A percentile compares a stretch with the other conserved stretches of the same genome.
Conservation (phyloP, 148 eudicot genomes). For the Drosera capensis region DNA sequence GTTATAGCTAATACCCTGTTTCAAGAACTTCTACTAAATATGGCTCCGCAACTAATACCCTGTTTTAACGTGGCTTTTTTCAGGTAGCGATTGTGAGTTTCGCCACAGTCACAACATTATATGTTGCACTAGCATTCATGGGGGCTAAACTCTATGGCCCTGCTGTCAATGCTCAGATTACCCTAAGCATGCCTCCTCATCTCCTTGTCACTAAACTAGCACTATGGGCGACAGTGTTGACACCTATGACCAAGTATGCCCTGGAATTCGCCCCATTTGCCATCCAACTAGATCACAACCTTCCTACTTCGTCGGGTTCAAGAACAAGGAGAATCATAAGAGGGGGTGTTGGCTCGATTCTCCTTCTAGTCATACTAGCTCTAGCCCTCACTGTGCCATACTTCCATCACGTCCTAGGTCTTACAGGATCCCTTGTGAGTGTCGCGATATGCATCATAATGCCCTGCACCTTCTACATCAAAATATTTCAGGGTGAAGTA, state of each 20-base stretch:
- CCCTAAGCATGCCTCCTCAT: conserved; percentile 69
- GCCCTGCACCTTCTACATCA: conserved; percentile 49
- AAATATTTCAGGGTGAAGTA: conserved; percentile 30
- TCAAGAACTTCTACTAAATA: not conserved
- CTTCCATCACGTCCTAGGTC: conserved; percentile 49
- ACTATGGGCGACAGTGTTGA: conserved; percentile 60
- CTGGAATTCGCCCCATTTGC: conserved; percentile 63
- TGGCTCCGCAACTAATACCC: not conserved
- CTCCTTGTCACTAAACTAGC: conserved; percentile 46
- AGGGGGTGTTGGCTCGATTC: conserved; percentile 35
- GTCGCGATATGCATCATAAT: conserved; percentile 40
- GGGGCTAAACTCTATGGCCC: conserved; percentile 66
- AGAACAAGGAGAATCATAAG: conserved; percentile 32
- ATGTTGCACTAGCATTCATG: conserved; percentile 54
- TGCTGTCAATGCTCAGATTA: conserved; percentile 45
- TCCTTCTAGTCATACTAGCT: conserved; percentile 32
- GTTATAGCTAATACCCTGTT: not conserved
- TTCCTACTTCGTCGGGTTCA: conserved; percentile 28
- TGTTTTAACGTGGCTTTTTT: not conserved
- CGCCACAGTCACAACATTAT: conserved; percentile 34
- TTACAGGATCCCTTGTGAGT: conserved; percentile 65
- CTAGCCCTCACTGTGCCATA: conserved; percentile 59
- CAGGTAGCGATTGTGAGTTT: conserved; percentile 66
- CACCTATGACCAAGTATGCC: conserved; percentile 80
- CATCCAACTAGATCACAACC: conserved; percentile 35